Percentiles rank a stretch among this genome's conserved stretches.
Evolutionary conservation across 805 yeast species (phyloP).

Genomic region (Helenozyma rhizophorensis): DNA sequence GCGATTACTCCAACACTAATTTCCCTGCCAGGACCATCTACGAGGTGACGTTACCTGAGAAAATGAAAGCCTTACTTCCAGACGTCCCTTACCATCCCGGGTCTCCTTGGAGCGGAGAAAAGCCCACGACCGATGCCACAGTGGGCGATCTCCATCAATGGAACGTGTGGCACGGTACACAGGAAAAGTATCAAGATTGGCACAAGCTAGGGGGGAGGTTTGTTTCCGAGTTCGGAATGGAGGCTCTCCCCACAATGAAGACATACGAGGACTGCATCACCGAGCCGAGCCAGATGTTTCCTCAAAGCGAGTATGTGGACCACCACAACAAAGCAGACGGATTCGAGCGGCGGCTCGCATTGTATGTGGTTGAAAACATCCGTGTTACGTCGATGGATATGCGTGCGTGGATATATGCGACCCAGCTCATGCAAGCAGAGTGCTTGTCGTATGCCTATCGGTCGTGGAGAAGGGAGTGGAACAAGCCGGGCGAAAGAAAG

Average conservation of each 20-base stretch:
- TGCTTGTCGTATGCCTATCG: constrained; percentile 44
- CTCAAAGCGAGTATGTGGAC: constrained; percentile 42
- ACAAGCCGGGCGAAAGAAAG: constrained; percentile 27
- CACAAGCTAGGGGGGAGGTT: constrained; percentile 43
- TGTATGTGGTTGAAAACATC: constrained; percentile 44
- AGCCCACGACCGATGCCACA: constrained; percentile 29
- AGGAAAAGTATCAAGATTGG: constrained; percentile 49
- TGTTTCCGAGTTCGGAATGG: constrained; percentile 54
- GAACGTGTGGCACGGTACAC: constrained; percentile 56
- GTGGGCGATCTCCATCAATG: constrained; percentile 52
- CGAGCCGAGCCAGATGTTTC: constrained; percentile 34
- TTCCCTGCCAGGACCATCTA: constrained; percentile 44
- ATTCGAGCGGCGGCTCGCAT: constrained; percentile 41
- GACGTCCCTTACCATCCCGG: constrained; percentile 42
- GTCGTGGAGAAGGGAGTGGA: constrained; percentile 47
- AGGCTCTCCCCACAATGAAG: constrained; percentile 36
- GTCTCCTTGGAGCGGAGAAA: constrained; percentile 44
- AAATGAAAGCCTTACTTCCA: constrained; percentile 21
- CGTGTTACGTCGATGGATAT: constrained; percentile 31
- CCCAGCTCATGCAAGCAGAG: constrained; percentile 51
- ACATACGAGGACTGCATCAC: constrained; percentile 36
- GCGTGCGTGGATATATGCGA: constrained; percentile 44
- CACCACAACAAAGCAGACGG: constrained; percentile 49
- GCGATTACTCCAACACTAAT: constrained; percentile 25
- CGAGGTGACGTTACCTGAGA: constrained; percentile 34